Base-by-base conservation (phyloP, 148 eudicot genomes). In the Spergularia marina region DNA sequence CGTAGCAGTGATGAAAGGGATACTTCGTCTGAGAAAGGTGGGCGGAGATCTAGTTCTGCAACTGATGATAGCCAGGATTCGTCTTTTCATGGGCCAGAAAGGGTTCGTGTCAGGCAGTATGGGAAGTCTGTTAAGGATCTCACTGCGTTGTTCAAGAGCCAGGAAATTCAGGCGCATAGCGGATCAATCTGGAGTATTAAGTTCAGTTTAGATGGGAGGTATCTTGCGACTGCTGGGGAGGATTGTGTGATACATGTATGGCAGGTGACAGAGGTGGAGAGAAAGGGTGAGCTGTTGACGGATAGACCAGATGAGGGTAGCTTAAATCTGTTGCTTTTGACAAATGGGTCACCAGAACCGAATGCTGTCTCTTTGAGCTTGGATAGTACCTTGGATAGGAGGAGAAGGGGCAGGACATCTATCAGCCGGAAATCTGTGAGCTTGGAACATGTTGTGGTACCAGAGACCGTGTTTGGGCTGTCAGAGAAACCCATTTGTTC, bases 211-310 rank as follows among this genome's bases (percentile, higher is more conserved):
- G 94, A 94, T 83, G 98, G 98, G 54, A 91, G 82, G 76, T 92
- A 88, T 82, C 89, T 94, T 65, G 98, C 98, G 1, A 94, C 90
- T 85, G 98, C 98, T 9, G 98, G 98, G 2, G 98, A 94, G 88
- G 98, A 94, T 83, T 81, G 94, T 75, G 86, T 94, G 71, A 94
- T 94, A 63, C 94, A 94, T 74, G 89, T 94, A 41, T 87, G 98
- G 97, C 85, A 92, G 80, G 98, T 90, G 79, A 83, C 73, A 83
- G 91, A 85, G 79, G 76, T 87, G 0, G 96, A 94, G 73, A 87
- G 88, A 75, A 94, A 90, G 77, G 95, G 90, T 59, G 98, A 91
- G 59, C 82, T 92, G 60, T 80, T 90, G 58, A 76, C 85, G 70
- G 94, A 91, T 77, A 90, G 82, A 84, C 80, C 73, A 11, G 98